phyloP scores from a whole-genome alignment of 176 grass and related monocot genomes.

The Elymus sibiricus region DNA sequence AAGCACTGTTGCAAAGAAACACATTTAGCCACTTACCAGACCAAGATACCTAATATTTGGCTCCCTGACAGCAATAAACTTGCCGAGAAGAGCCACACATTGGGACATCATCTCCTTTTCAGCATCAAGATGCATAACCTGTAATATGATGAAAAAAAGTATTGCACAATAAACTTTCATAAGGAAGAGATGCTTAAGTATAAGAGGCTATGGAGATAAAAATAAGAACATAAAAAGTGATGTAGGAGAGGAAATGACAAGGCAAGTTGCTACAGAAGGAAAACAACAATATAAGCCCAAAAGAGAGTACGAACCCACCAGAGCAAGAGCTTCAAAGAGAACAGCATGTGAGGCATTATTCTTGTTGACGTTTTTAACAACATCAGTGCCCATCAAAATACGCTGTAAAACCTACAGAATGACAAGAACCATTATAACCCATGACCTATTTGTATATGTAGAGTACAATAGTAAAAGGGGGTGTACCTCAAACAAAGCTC shows the following conservation, averaged over 20 bases:
- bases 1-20: conserved; percentile 8
- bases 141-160: background rate
- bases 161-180: conserved; percentile 11
- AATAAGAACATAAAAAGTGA: background rate
- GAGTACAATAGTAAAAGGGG: background rate
- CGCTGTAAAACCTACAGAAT: conserved; percentile 90
- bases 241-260: background rate
- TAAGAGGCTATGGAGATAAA: background rate
- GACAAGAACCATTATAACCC: background rate
- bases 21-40: conserved; percentile 48
- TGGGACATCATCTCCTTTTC: conserved; percentile 99
- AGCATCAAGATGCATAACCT: conserved; percentile 99
- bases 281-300: background rate
- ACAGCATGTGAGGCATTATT: conserved; percentile 99
- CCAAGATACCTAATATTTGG: conserved; percentile 99
- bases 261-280: background rate
- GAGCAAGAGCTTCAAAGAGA: conserved; percentile 96
- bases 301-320: conserved; percentile 52
- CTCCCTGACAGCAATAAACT: conserved; percentile 98
- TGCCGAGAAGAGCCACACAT: conserved; percentile 96
- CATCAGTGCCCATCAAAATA: conserved; percentile 98
- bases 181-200: conserved; percentile 7
- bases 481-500: conserved; percentile 92
- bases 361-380: conserved; percentile 99
- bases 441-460: background rate